Evolutionary conservation across 1,139 yeast species (phyloP), one percentile per base, ranked within the genome.

Genomic region (Candida sp.): DNA sequence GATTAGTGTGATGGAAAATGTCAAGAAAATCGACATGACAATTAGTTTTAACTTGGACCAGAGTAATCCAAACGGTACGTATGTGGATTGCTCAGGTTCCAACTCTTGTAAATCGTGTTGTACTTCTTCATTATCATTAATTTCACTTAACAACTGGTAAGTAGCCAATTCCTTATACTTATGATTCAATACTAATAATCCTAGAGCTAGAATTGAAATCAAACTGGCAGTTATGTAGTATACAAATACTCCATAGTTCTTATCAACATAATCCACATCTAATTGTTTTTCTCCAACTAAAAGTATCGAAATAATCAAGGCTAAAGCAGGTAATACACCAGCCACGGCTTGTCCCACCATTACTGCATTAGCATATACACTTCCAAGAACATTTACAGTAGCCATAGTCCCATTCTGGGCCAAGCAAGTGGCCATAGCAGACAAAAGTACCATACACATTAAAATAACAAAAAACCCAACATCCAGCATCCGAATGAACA

Each of bases 321-420:
- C 85, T 12, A 85, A 63, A 0, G 97, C 82, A 1, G 98, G 98
- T 41, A 91, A 68, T 0, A 91, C 96, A 0, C 98, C 98, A 0
- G 97, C 90, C 11, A 91, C 70, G 0, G 96, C 97, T 62, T 93
- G 97, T 1, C 99, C 99, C 5, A 90, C 90, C 87, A 93, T 87
- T 4, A 87, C 87, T 0, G 87, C 95, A 56, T 91, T 95, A 12
- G 91, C 88, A 58, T 82, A 88, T 3, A 81, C 74, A 3, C 89
- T 79, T 2, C 95, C 95, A 60, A 82, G 73, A 3, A 87, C 84
- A 55, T 87, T 87, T 3, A 87, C 95, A 29, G 88, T 74, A 2
- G 98, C 96, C 82, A 90, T 82, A 15, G 88, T 77, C 6, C 98
- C 98, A 56, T 89, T 93, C 58, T 93, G 99, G 1, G 95, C 84